phyloP scores from a whole-genome alignment of 2,329 filamentous ascomycete genomes.

The Fusarium mexicanum region DNA sequence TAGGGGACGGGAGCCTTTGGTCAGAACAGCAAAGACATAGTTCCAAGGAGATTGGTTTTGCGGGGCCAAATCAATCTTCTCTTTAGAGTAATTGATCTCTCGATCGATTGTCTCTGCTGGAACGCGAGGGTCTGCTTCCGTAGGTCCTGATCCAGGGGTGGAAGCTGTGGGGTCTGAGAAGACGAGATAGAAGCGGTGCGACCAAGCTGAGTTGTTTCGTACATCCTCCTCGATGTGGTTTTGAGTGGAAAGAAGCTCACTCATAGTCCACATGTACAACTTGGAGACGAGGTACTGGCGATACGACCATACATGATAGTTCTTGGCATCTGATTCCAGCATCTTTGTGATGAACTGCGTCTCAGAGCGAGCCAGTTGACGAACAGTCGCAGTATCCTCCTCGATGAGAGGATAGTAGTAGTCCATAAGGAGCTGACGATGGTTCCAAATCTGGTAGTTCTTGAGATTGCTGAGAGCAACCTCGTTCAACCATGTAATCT shows the following conservation, averaged over 20 bases:
- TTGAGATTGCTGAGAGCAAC: slow-evolving; percentile 87
- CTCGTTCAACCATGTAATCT: slow-evolving; percentile 87
- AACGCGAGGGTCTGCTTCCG: slow-evolving; percentile 64
- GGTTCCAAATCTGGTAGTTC: slow-evolving; percentile 98
- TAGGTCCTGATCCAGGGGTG: slow-evolving; percentile 59
- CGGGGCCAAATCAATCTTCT: slow-evolving; percentile 79
- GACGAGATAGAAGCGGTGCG: slow-evolving; percentile 93
- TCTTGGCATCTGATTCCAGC: slow-evolving; percentile 88
- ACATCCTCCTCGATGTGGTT: slow-evolving; percentile 80
- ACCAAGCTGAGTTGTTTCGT: slow-evolving; percentile 97
- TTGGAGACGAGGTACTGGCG: slow-evolving; percentile 75
- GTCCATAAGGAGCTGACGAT: slow-evolving; percentile 73
- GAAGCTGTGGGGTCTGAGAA: slow-evolving; percentile 70
- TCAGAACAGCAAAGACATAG: slow-evolving; percentile 81
- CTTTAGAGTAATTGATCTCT: slow-evolving; percentile 79
- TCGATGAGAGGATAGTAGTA: slow-evolving; percentile 68
- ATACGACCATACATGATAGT: slow-evolving; percentile 99
- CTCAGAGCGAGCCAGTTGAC: slow-evolving; percentile 72
- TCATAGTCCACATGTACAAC: slow-evolving; percentile 75
- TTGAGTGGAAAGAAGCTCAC: slow-evolving; percentile 77
- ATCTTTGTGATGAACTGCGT: slow-evolving; percentile 80
- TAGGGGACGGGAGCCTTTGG: slow-evolving; percentile 68
- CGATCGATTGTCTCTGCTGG: slow-evolving; percentile 73
- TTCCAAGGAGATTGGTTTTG: slow-evolving; percentile 97
- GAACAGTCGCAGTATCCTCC: slow-evolving; percentile 62